These are phyloP conservation scores for apple (Malus domestica) DNA, from an alignment of 306 rosid species.

Conservation along the genomic window ASM211411v1 NC_041797.1:33589001-33589500, in stretches of 20 bases:
- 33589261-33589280: slow-evolving; percentile 9
- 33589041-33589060: neutral
- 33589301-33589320: slow-evolving; percentile 16
- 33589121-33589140: slow-evolving; percentile 50
- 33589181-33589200: slow-evolving; percentile 48
- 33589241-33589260: slow-evolving; percentile 24
- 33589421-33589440: slow-evolving; percentile 95
- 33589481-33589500: slow-evolving; percentile 78
- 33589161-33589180: slow-evolving; percentile 22
- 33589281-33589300: slow-evolving; percentile 38
- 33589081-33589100: neutral
- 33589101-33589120: slow-evolving; percentile 1
- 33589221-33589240: slow-evolving; percentile 93
- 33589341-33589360: slow-evolving; percentile 73
- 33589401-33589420: slow-evolving; percentile 90
- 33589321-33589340: slow-evolving; percentile 13
- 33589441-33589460: slow-evolving; percentile 99
- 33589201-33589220: slow-evolving; percentile 85
- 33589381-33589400: slow-evolving; percentile 79
- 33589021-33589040: neutral
- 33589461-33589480: slow-evolving; percentile 96
- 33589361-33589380: slow-evolving; percentile 58
- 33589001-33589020: too few species aligned
- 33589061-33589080: neutral
- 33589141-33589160: slow-evolving; percentile 25